phyloP scores from a whole-genome alignment of 176 grass and related monocot species.

The Cocos nucifera region DNA sequence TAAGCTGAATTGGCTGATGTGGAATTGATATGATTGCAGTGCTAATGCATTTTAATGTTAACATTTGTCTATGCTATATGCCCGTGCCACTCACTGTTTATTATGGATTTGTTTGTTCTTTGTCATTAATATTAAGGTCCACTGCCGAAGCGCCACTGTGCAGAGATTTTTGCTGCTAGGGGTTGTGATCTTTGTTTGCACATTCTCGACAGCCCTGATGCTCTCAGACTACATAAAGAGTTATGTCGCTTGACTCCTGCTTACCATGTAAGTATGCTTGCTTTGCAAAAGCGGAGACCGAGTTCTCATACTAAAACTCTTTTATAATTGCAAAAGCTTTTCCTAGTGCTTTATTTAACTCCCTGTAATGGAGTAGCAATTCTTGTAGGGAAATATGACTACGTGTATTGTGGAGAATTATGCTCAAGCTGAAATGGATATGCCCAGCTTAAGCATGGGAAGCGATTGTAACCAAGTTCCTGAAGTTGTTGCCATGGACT shows the following conservation, averaged over 20 bases:
- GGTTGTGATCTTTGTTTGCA: conserved; percentile 15
- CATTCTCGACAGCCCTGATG: conserved; percentile 6
- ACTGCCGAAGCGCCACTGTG: conserved; percentile 16
- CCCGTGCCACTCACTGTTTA: no score
- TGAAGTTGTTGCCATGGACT: conserved; percentile 21
- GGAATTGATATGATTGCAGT: no score
- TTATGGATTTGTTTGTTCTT: no score
- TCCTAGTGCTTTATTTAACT: no score
- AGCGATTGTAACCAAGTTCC: background rate
- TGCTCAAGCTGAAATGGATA: background rate
- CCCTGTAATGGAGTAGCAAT: background rate
- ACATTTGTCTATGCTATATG: no score
- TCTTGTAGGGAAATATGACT: background rate
- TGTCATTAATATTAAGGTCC: conserved; percentile 8
- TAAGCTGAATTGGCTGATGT: no score
- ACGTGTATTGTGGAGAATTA: conserved; percentile 2
- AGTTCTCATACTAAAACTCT: no score
- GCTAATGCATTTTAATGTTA: no score
- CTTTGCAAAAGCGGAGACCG: background rate
- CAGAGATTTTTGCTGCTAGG: conserved; percentile 19
- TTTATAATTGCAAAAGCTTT: no score
- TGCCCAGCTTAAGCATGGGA: background rate
- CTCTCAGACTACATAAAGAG: conserved; percentile 11
- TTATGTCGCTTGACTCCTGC: conserved; percentile 6
- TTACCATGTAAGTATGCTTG: conserved; percentile 1